Evolutionary conservation across 495 filamentous ascomycete species (phyloP).

Genomic region (Trichoderma parareesei): DNA sequence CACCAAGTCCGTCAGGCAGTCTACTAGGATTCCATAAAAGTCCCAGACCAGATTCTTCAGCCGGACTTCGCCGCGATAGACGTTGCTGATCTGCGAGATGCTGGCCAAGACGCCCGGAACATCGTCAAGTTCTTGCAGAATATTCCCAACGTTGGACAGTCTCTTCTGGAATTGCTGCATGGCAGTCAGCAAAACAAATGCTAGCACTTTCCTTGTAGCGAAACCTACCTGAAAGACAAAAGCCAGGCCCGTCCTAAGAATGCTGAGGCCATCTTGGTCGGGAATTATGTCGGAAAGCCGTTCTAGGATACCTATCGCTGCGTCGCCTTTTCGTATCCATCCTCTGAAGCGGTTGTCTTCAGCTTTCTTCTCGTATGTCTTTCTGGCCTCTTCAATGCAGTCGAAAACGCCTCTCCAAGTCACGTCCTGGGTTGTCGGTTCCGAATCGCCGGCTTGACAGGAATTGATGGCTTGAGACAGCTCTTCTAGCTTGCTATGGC

Average conservation of each 20-base stretch:
- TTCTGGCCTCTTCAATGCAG: slow-evolving; percentile 2
- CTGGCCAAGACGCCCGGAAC: neutral
- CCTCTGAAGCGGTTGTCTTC: slow-evolving; percentile 3
- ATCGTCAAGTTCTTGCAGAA: neutral
- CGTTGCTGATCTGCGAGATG: neutral
- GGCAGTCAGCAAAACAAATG: neutral
- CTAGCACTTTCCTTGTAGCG: neutral
- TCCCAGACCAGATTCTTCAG: slow-evolving; percentile 2
- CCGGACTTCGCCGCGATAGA: neutral
- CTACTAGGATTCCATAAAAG: neutral
- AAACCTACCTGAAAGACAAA: neutral
- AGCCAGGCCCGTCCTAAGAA: neutral
- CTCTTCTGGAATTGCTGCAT: neutral
- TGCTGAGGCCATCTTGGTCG: neutral
- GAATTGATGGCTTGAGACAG: neutral
- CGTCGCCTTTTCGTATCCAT: neutral
- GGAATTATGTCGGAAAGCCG: neutral
- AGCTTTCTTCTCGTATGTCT: neutral
- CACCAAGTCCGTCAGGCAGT: neutral
- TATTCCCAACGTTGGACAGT: neutral
- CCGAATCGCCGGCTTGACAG: neutral
- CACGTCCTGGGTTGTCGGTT: neutral
- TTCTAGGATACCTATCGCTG: neutral
- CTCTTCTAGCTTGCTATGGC: neutral
- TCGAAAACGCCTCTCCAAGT: slow-evolving; percentile 5